Base-by-base conservation (phyloP, 768 basidiomycete genomes). In the Coprinopsis sp. region DNA sequence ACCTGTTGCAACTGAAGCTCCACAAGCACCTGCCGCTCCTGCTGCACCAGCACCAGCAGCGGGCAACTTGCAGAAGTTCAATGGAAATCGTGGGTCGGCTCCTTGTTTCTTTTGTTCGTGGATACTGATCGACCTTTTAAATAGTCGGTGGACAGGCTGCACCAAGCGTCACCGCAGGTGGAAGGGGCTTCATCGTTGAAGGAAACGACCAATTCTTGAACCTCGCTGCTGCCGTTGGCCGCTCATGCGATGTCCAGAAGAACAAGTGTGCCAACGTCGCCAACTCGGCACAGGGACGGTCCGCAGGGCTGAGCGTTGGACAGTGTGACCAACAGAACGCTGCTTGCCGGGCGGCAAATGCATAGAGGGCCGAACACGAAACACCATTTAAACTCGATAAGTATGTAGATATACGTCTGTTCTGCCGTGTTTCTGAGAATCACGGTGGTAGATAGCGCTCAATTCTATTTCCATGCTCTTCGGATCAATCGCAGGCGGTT, bases 231-330 rank as follows among this genome's bases (percentile, higher is more conserved):
- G 79, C 79, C 14, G 65, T 81, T 25, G 74, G 73, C 18, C 74
- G 79, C 24, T 77, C 77, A 2, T 82, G 81, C 62, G 76, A 78
- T 53, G 68, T 77, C 30, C 78, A 81, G 59, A 71, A 79, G 58
- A 81, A 80, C 62, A 47, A 59, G 27, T 82, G 79, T 51, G 74
- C 76, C 29, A 65, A 79, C 58, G 53, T 66, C 21, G 75, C 76
- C 14, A 79, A 79, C 67, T 69, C 72, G 29, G 65, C 59, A 19
- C 58, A 58, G 27, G 65, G 69, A n/a, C 61, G 59, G 37, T 55
- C 58, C 1, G 40, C 59, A 24, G 66, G 68, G 10, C 64, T 77
- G 47, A 52, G 62, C 19, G 76, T 74, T 39, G 55, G 60, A 23
- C 65, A 69, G 50, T 69, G 67, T 50, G 67, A 69, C 46, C 51